Percentiles rank a stretch among this genome's conserved stretches.
phyloP scores from a whole-genome alignment of 441 rosid genomes.

The Brassica balearica region DNA sequence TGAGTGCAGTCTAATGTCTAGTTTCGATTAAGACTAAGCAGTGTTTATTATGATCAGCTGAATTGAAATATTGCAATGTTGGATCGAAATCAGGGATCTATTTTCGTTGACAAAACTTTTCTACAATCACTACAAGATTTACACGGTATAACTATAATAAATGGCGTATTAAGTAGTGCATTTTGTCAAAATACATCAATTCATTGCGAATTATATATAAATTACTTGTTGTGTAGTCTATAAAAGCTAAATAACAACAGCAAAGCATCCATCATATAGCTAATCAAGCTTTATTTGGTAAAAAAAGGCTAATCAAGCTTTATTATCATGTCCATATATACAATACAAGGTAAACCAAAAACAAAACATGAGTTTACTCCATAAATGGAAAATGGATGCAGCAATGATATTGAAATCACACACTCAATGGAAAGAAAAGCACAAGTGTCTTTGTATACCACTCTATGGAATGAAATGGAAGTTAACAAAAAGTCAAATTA shows the following conservation, averaged over 20 bases:
- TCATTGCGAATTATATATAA: neutral
- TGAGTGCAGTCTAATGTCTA: slow-evolving; percentile 5
- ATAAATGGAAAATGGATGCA: slow-evolving; percentile 39
- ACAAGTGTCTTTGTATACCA: slow-evolving; percentile 34
- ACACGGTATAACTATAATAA: slow-evolving; percentile 16
- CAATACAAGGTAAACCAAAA: slow-evolving; percentile 30
- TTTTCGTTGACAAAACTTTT: neutral
- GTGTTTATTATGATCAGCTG: slow-evolving; percentile 10
- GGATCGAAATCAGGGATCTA: neutral
- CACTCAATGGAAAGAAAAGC: slow-evolving; percentile 36
- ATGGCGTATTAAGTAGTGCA: neutral
- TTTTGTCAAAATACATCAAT: neutral
- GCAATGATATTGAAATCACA: slow-evolving; percentile 42
- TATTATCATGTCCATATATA: slow-evolving; percentile 3
- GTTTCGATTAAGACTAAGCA: neutral
- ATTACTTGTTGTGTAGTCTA: neutral
- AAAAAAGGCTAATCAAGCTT: slow-evolving; percentile 26
- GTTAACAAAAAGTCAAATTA: slow-evolving; percentile 27
- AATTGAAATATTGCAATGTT: neutral
- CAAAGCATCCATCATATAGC: slow-evolving; percentile 6
- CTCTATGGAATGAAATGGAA: slow-evolving; percentile 31
- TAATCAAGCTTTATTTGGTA: too few species aligned
- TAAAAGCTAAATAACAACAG: slow-evolving; percentile 4
- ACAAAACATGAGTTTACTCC: slow-evolving; percentile 39
- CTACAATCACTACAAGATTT: slow-evolving; percentile 9